A percentile compares a stretch with the other conserved stretches of the same genome.
Evolutionary conservation across 2,329 filamentous ascomycete species (phyloP).

Genomic region (Coniochaeta ligniaria): DNA sequence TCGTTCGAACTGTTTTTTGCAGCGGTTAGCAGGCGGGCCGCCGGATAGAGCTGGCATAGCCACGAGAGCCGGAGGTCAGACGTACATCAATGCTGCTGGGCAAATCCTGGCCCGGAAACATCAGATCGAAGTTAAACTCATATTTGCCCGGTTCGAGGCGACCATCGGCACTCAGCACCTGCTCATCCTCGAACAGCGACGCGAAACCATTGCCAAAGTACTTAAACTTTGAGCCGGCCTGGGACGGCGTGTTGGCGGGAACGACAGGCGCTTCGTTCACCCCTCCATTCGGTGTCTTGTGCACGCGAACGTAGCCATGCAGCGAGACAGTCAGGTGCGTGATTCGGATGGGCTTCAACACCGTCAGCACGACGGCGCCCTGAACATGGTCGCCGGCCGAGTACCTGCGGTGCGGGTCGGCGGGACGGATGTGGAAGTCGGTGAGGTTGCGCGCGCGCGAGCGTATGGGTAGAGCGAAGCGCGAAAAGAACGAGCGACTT

Average conservation of each 20-base stretch:
- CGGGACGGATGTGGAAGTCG: constrained; percentile 71
- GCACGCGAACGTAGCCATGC: constrained; percentile 73
- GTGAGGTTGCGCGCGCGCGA: constrained; percentile 54
- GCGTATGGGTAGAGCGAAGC: constrained; percentile 43
- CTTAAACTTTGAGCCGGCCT: constrained; percentile 29
- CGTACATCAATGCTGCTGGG: constrained; percentile 91
- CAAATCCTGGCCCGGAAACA: constrained; percentile 32
- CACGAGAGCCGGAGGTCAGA: not conserved
- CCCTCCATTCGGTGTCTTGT: constrained; percentile 57
- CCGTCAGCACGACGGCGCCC: constrained; percentile 64
- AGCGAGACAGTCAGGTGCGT: constrained; percentile 74
- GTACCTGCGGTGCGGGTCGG: constrained; percentile 74
- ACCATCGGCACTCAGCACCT: constrained; percentile 72
- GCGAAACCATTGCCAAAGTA: constrained; percentile 73
- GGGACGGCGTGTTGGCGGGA: constrained; percentile 29
- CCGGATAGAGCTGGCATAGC: not conserved
- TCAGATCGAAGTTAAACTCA: constrained; percentile 55
- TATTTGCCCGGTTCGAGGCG: constrained; percentile 67
- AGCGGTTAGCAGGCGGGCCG: constrained; percentile 1
- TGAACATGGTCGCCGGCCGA: constrained; percentile 66
- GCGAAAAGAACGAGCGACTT: constrained; percentile 42
- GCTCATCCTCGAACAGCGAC: constrained; percentile 77
- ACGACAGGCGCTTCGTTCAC: constrained; percentile 38
- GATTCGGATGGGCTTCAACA: constrained; percentile 67
- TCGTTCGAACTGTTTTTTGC: constrained; percentile 69